phyloP scores from a whole-genome alignment of 2,329 filamentous ascomycete species.

The Aspergillus felis region DNA sequence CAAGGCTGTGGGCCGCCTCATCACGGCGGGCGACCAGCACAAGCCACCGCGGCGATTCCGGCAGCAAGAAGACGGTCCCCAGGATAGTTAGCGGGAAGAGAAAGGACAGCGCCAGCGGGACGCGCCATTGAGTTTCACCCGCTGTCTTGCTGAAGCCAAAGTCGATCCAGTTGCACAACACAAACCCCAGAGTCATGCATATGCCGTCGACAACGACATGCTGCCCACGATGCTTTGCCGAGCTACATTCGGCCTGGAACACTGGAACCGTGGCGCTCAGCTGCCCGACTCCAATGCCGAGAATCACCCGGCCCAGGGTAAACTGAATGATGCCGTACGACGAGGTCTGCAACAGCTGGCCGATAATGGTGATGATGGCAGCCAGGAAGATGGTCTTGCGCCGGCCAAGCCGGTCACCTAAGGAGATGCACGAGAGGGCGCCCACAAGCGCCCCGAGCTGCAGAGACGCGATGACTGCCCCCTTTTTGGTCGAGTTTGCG shows the following conservation, averaged over 20 bases:
- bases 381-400: slow-evolving; percentile 43
- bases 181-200: slow-evolving; percentile 42
- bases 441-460: slow-evolving; percentile 47
- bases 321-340: slow-evolving; percentile 47
- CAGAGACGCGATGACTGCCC: slow-evolving; percentile 24
- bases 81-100: slow-evolving; percentile 27
- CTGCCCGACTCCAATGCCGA: slow-evolving; percentile 43
- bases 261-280: slow-evolving; percentile 44
- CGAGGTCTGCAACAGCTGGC: slow-evolving; percentile 42
- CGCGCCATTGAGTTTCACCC: slow-evolving; percentile 30
- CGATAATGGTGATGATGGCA: slow-evolving; percentile 40
- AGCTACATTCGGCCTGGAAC: slow-evolving; percentile 34
- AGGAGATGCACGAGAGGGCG: slow-evolving; percentile 42
- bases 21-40: slow-evolving; percentile 21
- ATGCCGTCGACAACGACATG: slow-evolving; percentile 31
- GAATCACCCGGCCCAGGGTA: slow-evolving; percentile 43
- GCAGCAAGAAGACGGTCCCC: slow-evolving; percentile 26
- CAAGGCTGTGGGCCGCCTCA: slow-evolving; percentile 19
- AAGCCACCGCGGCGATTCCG: slow-evolving; percentile 36
- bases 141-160: slow-evolving; percentile 34
- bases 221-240: slow-evolving; percentile 16
- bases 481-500: slow-evolving; percentile 44
- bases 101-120: slow-evolving; percentile 34
- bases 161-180: slow-evolving; percentile 45
- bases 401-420: slow-evolving; percentile 46